Conservation (phyloP, 148 eudicot species). For the Persicaria maculosa region DNA sequence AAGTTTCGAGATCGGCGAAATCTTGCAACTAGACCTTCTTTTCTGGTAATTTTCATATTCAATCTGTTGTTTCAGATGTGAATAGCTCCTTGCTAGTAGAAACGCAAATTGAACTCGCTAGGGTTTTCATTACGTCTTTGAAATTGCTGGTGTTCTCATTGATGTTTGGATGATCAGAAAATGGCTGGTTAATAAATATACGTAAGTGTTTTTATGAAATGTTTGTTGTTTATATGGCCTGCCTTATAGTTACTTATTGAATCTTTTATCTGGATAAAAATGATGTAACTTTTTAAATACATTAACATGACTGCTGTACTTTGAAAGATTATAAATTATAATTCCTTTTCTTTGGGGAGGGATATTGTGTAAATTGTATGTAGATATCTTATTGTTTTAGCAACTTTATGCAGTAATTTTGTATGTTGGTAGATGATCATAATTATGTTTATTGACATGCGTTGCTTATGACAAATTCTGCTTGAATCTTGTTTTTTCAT, state of each 20-base stretch:
- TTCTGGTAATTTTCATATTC: slow-evolving; percentile 1
- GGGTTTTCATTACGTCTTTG: not conserved
- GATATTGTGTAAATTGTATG: not conserved
- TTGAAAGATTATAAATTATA: not conserved
- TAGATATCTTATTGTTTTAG: not conserved
- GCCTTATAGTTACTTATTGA: not conserved
- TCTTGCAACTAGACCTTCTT: not conserved
- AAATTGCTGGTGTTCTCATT: not conserved
- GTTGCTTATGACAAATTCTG: not conserved
- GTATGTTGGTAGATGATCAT: not conserved
- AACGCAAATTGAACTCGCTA: not conserved
- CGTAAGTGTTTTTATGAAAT: slow-evolving; percentile 35
- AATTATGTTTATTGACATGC: not conserved
- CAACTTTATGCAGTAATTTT: not conserved
- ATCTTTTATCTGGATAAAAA: not conserved
- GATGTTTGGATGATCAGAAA: slow-evolving; percentile 19
- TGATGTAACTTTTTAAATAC: not conserved
- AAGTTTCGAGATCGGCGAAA: slow-evolving; percentile 15
- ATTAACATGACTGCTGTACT: not conserved
- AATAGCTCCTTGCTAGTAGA: not conserved
- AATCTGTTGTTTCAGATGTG: not conserved
- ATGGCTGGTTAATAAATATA: slow-evolving; percentile 69
- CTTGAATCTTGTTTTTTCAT: not conserved
- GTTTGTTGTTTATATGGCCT: not conserved
- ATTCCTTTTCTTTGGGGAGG: not conserved